phyloP scores from a whole-genome alignment of 257 asterid genomes.

The Henckelia pumila region DNA sequence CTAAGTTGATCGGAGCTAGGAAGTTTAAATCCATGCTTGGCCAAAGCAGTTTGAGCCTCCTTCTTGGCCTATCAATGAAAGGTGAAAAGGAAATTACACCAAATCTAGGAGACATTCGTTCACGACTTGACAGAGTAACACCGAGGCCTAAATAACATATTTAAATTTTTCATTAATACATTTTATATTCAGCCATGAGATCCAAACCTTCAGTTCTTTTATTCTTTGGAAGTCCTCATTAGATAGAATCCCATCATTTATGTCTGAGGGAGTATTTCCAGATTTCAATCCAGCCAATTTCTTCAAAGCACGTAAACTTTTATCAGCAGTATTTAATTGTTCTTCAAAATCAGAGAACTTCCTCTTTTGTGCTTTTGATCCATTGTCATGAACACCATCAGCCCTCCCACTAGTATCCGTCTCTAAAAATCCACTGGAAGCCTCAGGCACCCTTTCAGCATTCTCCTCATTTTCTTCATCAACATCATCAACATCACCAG shows the following conservation, averaged over 20 bases:
- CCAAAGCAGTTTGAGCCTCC: slow-evolving; percentile 57
- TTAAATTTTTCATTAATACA: background rate
- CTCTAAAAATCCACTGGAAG: slow-evolving; percentile 15
- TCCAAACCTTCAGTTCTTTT: slow-evolving; percentile 74
- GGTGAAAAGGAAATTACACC: slow-evolving; percentile 22
- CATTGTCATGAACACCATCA: slow-evolving; percentile 21
- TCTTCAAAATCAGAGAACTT: slow-evolving; percentile 66
- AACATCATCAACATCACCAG: slow-evolving; percentile 29
- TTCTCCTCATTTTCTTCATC: slow-evolving; percentile 34
- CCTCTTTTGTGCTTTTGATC: slow-evolving; percentile 41
- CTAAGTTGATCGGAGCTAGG: slow-evolving; percentile 73
- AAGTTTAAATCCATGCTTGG: slow-evolving; percentile 74
- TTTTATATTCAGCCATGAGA: background rate
- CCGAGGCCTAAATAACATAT: background rate
- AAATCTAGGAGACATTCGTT: background rate
- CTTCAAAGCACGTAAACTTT: slow-evolving; percentile 81
- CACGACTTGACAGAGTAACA: background rate
- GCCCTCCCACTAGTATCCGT: slow-evolving; percentile 16
- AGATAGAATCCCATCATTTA: slow-evolving; percentile 75
- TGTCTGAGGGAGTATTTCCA: slow-evolving; percentile 29
- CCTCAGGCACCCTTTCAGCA: slow-evolving; percentile 35
- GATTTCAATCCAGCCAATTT: slow-evolving; percentile 21
- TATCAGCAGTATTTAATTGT: slow-evolving; percentile 53
- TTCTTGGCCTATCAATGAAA: slow-evolving; percentile 57
- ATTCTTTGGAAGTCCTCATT: slow-evolving; percentile 90